phyloP scores from a whole-genome alignment of 2,329 filamentous ascomycete genomes.

The Eutypa lata region DNA sequence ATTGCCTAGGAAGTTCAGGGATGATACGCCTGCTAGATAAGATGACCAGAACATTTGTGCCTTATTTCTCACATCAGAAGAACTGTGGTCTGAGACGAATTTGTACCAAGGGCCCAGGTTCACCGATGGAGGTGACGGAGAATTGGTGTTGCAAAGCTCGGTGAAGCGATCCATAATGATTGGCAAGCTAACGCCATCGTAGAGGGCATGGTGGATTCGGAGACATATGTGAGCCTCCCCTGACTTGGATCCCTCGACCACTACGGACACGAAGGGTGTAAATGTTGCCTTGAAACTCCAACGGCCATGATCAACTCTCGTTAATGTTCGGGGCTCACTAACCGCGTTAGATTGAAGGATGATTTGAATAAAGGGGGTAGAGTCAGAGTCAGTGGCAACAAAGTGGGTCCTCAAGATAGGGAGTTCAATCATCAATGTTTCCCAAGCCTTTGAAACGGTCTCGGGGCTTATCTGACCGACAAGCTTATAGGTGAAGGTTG shows the following conservation, averaged over 20 bases:
- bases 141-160: conserved; percentile 16
- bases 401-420: conserved; percentile 70
- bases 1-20: conserved; percentile 1
- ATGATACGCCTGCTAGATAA: conserved; percentile 36
- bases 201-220: conserved; percentile 79
- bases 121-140: not conserved
- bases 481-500: conserved; percentile 64
- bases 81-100: conserved; percentile 19
- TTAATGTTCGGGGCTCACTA: conserved; percentile 23
- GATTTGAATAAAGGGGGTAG: conserved; percentile 61
- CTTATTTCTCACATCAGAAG: conserved; percentile 5
- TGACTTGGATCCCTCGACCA: conserved; percentile 8
- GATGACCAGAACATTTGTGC: conserved; percentile 41
- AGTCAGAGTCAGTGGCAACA: conserved; percentile 43
- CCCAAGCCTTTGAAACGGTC: conserved; percentile 59
- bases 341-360: conserved; percentile 41
- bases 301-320: conserved; percentile 10
- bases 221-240: conserved; percentile 42
- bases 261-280: conserved; percentile 24
- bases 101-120: conserved; percentile 21
- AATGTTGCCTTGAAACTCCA: conserved; percentile 18
- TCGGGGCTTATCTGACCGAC: conserved; percentile 33
- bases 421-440: conserved; percentile 47
- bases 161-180: conserved; percentile 49
- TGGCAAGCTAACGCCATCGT: conserved; percentile 79